Evolutionary conservation across 1,139 yeast species (phyloP).

Genomic region (Candida sp.): DNA sequence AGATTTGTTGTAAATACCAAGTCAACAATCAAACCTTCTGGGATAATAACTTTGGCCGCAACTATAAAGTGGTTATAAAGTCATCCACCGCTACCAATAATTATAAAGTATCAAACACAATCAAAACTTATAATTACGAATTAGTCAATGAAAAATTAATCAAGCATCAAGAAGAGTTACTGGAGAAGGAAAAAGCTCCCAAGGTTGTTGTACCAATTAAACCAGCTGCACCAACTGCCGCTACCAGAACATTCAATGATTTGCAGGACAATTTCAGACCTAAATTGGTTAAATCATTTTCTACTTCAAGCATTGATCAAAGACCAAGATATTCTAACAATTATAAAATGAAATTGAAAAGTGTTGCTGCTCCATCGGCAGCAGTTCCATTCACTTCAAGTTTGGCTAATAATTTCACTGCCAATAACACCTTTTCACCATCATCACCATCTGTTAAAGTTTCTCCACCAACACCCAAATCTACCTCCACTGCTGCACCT

Average conservation of each 20-base stretch:
- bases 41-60: conserved; percentile 31
- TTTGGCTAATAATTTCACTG: background rate
- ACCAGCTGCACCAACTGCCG: background rate
- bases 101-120: conserved; percentile 1
- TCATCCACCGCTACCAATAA: conserved; percentile 1
- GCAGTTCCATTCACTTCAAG: background rate
- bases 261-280: background rate
- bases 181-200: background rate
- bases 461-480: conserved; percentile 3
- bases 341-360: conserved; percentile 4
- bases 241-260: background rate
- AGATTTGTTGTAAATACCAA: conserved; percentile 24
- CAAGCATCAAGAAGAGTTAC: background rate
- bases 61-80: conserved; percentile 24
- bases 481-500: conserved; percentile 1
- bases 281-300: conserved; percentile 4
- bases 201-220: background rate
- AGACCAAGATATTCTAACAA: conserved; percentile 10
- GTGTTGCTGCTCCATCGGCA: background rate
- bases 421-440: background rate
- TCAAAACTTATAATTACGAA: conserved; percentile 1
- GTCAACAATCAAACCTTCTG: conserved; percentile 23
- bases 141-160: background rate
- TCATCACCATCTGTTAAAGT: background rate
- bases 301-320: conserved; percentile 13